Evolutionary conservation across 2,329 filamentous ascomycete species (phyloP).

Genomic region (Aspergillus amoenus): DNA sequence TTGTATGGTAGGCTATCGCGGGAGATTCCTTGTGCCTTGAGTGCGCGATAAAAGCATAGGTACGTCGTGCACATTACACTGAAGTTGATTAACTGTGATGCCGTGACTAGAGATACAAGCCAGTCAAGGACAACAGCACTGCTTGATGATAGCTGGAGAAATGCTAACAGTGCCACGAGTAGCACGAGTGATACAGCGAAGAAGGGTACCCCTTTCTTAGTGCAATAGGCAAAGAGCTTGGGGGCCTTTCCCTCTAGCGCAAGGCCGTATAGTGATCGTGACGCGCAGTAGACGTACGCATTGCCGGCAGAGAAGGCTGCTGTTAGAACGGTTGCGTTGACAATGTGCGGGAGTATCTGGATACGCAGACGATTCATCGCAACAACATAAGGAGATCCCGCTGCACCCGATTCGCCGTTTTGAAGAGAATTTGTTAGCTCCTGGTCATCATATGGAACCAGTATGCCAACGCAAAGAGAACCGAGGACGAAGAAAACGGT

Average conservation of each 20-base stretch:
- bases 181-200: constrained; percentile 56
- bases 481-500: constrained; percentile 71
- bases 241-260: constrained; percentile 55
- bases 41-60: constrained; percentile 57
- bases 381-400: constrained; percentile 63
- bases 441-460: constrained; percentile 64
- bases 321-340: constrained; percentile 57
- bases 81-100: constrained; percentile 59
- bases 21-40: constrained; percentile 52
- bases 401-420: constrained; percentile 43
- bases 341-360: constrained; percentile 55
- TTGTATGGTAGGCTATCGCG: constrained; percentile 57
- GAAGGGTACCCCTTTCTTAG: constrained; percentile 49
- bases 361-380: constrained; percentile 59
- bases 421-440: constrained; percentile 27
- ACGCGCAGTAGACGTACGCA: constrained; percentile 55
- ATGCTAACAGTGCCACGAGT: constrained; percentile 27
- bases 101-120: constrained; percentile 58
- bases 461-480: constrained; percentile 65
- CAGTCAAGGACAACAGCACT: constrained; percentile 54
- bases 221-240: constrained; percentile 58
- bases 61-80: constrained; percentile 60
- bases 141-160: too few species aligned
- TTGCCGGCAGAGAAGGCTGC: constrained; percentile 60
- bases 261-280: constrained; percentile 53